Evolutionary conservation across 1,284 basidiomycete species (phyloP), one percentile per base, ranked within the genome.

Genomic region (Heterobasidion parviporum): DNA sequence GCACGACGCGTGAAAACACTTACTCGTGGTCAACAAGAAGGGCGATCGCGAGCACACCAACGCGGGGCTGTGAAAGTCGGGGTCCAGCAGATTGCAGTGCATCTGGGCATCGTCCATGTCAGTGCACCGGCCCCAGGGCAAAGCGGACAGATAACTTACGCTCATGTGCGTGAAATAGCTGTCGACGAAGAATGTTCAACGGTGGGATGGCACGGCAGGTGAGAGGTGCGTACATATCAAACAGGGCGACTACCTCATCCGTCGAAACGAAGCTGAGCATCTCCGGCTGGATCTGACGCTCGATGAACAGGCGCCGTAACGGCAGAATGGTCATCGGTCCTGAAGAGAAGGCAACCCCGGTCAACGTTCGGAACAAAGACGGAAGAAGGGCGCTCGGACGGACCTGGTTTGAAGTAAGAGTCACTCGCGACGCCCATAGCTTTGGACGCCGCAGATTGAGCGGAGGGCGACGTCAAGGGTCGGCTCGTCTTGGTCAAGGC

Each of bases 391-490:
- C 14, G 18, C 16, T 15, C 26, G 26, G 26, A 51, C 75, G 58
- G 60, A 85, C 92, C 94, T 50, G 96, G 94, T 67, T 92, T 94
- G 76, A 98, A 99, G 72, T 97, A 99, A 58, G 89, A 84, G 60
- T 90, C 85, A 58, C 88, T 92, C 0, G 94, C 95, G 8, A 98
- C 90, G 8, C 93, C 94, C 16, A 94, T 65, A 51, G 50, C 49
- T 26, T 26, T 32, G 10, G 49, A 62, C 50, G 53, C 70, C 70
- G 49, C 44, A 53, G 36, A 62, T 26, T 44, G 60, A 26, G 64
- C 54, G 36, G 53, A 54, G 10, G 59, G 48, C 10, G 62, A 56
- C 5, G 58, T 58, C 26, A 26, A 26, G 26, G 38, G 38, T n/a
- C 38, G 10, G 52, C 66, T 58, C 15, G 56, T 51, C 36, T 53